These are phyloP conservation scores for Pichia sp. DNA, from an alignment of 1,139 yeast species.

Conservation along the genomic window DNA sequence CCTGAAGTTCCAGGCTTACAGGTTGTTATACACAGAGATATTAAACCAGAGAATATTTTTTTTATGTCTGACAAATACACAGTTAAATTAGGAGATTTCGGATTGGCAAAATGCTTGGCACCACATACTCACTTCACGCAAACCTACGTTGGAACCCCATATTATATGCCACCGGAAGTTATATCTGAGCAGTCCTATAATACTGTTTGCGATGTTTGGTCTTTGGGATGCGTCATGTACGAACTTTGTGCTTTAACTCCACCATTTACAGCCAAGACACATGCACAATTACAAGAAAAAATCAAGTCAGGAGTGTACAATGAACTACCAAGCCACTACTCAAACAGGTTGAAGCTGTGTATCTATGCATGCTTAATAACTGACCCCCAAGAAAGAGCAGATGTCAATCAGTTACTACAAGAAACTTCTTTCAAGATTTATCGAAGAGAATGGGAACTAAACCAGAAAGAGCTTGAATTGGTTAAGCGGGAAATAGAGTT, in stretches of 20 bases:
- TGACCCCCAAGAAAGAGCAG: conserved; percentile 67
- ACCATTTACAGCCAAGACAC: conserved; percentile 93
- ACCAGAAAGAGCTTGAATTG: conserved; percentile 43
- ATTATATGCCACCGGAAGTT: conserved; percentile 87
- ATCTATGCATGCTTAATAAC: conserved; percentile 78
- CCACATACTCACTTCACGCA: conserved; percentile 70
- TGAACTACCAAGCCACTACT: conserved; percentile 67
- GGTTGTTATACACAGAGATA: conserved; percentile 75
- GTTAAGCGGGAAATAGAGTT: conserved; percentile 43
- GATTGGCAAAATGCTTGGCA: conserved; percentile 67
- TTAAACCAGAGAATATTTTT: conserved; percentile 88
- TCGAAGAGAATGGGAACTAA: conserved; percentile 72
- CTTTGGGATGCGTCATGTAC: conserved; percentile 83
- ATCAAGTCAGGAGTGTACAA: conserved; percentile 72
- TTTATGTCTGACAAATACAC: conserved; percentile 52
- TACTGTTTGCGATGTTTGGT: conserved; percentile 75
- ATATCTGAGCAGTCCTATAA: conserved; percentile 72
- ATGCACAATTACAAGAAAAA: conserved; percentile 72
- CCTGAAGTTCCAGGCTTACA: conserved; percentile 38
- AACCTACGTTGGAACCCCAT: conserved; percentile 80
- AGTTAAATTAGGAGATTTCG: conserved; percentile 57
- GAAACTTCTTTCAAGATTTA: conserved; percentile 73
- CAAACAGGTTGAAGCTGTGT: conserved; percentile 64
- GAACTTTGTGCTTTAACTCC: conserved; percentile 87
- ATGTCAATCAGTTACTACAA: conserved; percentile 71